Evolutionary conservation across 169 alveolate species (phyloP), one percentile per base, ranked within the genome.

Genomic region (Plasmodium relictum): DNA sequence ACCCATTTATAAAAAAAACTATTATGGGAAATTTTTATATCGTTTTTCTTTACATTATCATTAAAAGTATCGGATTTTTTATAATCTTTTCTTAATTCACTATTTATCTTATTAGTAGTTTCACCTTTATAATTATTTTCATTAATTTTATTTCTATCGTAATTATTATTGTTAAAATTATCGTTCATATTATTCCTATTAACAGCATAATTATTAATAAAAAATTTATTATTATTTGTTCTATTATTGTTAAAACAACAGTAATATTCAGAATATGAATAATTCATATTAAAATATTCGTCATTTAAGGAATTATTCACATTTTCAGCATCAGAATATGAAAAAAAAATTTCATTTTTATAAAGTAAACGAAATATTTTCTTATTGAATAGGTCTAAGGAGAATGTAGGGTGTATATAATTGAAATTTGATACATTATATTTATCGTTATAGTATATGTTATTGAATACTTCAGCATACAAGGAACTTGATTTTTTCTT

Each of bases 1-100:
- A 54, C 16, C 63, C 63, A 54, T 54, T 54, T 10, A 54, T 54
- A 54, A n/a, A 54, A 54, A 14, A 54, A 54, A n/a, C 63, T 54
- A 7, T 54, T 54, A 54, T 54, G n/a, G 4, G 6, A 54, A 10
- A 54, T n/a, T 6, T 14, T 54, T 54, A 54, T 20, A 54, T n/a
- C n/a, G 63, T 54, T 54, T 10, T 54, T 54, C 63, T 7, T 14
- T 7, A 20, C 6, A n/a, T 10, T 54, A 20, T 54, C 16, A n/a
- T n/a, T 9, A 54, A 10, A n/a, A 14, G 63, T 10, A 54, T 4
- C 63, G n/a, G n/a, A n/a, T n/a, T n/a, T n/a, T n/a, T n/a, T n/a
- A n/a, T n/a, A n/a, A n/a, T n/a, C n/a, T n/a, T n/a, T n/a, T 9
- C 20, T n/a, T 4, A 54, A 4, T 10, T 10, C 6, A 6, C 24